Conservation (phyloP, 768 basidiomycete genomes). For the Neoboletus subvelutipes region DNA sequence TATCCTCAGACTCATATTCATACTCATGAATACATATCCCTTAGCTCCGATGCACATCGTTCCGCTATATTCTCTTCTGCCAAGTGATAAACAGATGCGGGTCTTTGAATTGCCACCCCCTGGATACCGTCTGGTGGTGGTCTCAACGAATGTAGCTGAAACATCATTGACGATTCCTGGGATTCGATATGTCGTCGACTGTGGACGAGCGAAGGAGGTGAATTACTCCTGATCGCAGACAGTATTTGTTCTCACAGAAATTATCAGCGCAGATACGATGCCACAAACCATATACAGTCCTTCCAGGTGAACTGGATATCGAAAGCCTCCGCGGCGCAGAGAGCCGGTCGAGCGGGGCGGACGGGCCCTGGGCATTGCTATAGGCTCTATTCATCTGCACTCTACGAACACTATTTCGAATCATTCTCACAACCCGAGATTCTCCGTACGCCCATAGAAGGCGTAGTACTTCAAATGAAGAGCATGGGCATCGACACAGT, state of each 20-base stretch:
- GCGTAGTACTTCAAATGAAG: slow-evolving; percentile 98
- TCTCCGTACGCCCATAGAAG: slow-evolving; percentile 93
- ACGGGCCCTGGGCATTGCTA: slow-evolving; percentile 99
- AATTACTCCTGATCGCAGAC: slow-evolving; percentile 1
- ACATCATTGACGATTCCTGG: slow-evolving; percentile 96
- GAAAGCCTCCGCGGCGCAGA: slow-evolving; percentile 91
- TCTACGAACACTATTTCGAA: slow-evolving; percentile 92
- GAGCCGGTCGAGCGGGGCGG: slow-evolving; percentile 95
- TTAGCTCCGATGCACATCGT: slow-evolving; percentile 92
- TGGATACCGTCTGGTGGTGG: slow-evolving; percentile 83
- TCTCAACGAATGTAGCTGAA: slow-evolving; percentile 95
- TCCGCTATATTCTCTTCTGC: slow-evolving; percentile 88
- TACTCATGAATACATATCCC: neutral
- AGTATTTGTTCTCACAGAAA: neutral
- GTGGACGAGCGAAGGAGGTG: slow-evolving; percentile 93
- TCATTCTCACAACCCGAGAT: slow-evolving; percentile 89
- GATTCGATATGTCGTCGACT: slow-evolving; percentile 97
- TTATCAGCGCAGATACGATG: slow-evolving; percentile 77
- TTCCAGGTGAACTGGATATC: slow-evolving; percentile 94
- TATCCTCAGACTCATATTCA: slow-evolving; percentile 4
- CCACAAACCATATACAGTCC: slow-evolving; percentile 78
- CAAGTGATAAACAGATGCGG: slow-evolving; percentile 92
- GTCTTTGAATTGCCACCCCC: slow-evolving; percentile 86
- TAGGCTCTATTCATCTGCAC: slow-evolving; percentile 91
- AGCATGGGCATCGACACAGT: slow-evolving; percentile 97